Evolutionary conservation across 2,329 filamentous ascomycete genomes (phyloP), one percentile per base, ranked within the genome.

Genomic region (Fusarium sp.): DNA sequence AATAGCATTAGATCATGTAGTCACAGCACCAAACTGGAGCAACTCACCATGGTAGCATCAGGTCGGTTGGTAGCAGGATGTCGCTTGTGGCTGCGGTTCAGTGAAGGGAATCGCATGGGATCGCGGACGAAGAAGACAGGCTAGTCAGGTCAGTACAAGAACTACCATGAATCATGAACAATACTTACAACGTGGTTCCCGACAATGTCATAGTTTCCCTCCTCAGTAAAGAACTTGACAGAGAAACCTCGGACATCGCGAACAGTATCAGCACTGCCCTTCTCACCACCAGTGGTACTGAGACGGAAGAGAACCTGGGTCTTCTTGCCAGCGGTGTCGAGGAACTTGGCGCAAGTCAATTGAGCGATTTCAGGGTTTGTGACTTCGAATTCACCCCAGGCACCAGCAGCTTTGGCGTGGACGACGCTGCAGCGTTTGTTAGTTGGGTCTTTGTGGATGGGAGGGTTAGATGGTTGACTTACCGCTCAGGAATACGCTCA

Each of bases 201-300:
- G 18, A 91, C 89, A 61, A 91, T 88, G 67, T 91, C 89, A 84
- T 80, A 44, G 26, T 64, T 64, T 53, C 91, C 91, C 73, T 92
- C 90, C 51, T 92, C 89, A 0, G 91, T 93, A 74, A 92, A 93
- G 24, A 80, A 74, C 69, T 81, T 80, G 56, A 78, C 70, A 4
- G 91, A 90, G 76, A 92, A 93, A 1, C 91, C 91, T 68, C 91
- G 90, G 0, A 92, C 89, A 82, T 93, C 91, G 38, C 91, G 87
- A 20, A 88, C 89, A 0, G 90, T 90, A 70, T 93, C 91, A 6
- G 89, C 86, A 70, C 88, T 91, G 30, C 91, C 91, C 31, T 88
- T 85, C 51, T 88, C 90, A 9, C 90, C 89, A 20, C 90, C 89
- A n/a, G 93, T 91, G 7, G 91, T 93, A 0, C 90, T 92, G 75